Base-by-base conservation (phyloP, 176 grass and related monocot species). In the Phragmites australis region DNA sequence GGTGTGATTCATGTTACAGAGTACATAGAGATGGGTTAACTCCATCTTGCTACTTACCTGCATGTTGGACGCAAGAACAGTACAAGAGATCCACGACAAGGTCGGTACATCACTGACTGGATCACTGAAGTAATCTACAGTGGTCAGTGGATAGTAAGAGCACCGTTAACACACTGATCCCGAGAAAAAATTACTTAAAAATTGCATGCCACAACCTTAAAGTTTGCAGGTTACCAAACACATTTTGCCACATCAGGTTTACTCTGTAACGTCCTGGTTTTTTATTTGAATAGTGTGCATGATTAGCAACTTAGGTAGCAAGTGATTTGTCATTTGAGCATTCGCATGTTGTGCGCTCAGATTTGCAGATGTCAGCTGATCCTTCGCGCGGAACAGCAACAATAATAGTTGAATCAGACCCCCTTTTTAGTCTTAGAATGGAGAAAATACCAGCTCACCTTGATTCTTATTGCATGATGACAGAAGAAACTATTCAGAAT, bases 1-100 rank as follows among this genome's bases (percentile, higher is more conserved):
- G 13, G 39, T 52, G 11, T 47, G 55, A 79, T 65, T 83, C 65
- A 83, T 17, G 68, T 48, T 39, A 75, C 12, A 27, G 22, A 76
- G 27, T 30, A 59, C 31, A 49, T 12, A 69, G 44, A 63, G 15
- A 48, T 15, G 4, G 25, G 56, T 25, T 65, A 45, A 63, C 17
- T 22, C 51, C 27, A 11, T 51, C 63, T 58, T 61, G 64, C 68
- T 31, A 71, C n/a, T 42, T 78, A 18, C 51, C 18, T 63, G 30
- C 70, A 70, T 13, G 60, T 58, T 47, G n/a, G 40, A 67, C 8
- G 30, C 30, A 43, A 61, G 21, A 81, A 69, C 51, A 6, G 41
- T 58, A 26, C 64, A 82, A 63, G 14, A 70, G 64, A 62, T 45
- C 10, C 45, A 30, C 16, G 74, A 48, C 37, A 53, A 60, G 23